Base-by-base conservation (phyloP, 306 rosid species). In the Hylodesmum podocarpum region DNA sequence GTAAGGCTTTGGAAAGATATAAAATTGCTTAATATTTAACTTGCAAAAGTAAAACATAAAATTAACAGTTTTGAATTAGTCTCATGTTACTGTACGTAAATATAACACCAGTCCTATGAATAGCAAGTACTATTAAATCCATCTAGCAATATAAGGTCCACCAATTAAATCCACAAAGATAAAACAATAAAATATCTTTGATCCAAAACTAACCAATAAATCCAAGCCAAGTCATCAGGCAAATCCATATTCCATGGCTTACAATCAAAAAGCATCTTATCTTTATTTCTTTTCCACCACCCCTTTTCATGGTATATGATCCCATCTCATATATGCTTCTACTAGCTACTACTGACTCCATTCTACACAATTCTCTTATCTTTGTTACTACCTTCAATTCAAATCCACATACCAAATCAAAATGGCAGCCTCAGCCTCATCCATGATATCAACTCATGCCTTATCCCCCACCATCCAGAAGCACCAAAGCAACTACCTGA, bases 401-500 rank as follows among this genome's bases (percentile, higher is more conserved):
- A n/a, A n/a, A n/a, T n/a, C n/a, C 73, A 14, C 64, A 16, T 50
- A 19, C n/a, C 18, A 43, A 18, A 36, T 7, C 31, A 18, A 55
- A 55, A 86, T 87, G 91, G 93, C 98, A 76, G 81, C 82, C 22
- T 77, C 85, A 51, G 89, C 89, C 12, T 74, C 96, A 36, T 81
- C 96, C 44, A 74, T 87, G 82, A 8, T 89, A 44, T 85, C 86
- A 69, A 75, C 87, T 0, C 66, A 81, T 13, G 15, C 86, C 72
- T 66, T 89, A 54, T 83, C 96, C 1, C 66, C 91, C 11, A 5
- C 78, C 36, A 65, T 58, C 75, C 79, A 78, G 10, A 79, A 87
- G 53, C 80, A 47, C 47, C 80, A 66, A 64, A 62, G 6, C 4
- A 66, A 39, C 18, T 16, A 7, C 72, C 10, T 85, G 66, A 74